Evolutionary conservation across 371 early-diverging fungal genomes (phyloP).

Genomic region (Mortierella sp.): DNA sequence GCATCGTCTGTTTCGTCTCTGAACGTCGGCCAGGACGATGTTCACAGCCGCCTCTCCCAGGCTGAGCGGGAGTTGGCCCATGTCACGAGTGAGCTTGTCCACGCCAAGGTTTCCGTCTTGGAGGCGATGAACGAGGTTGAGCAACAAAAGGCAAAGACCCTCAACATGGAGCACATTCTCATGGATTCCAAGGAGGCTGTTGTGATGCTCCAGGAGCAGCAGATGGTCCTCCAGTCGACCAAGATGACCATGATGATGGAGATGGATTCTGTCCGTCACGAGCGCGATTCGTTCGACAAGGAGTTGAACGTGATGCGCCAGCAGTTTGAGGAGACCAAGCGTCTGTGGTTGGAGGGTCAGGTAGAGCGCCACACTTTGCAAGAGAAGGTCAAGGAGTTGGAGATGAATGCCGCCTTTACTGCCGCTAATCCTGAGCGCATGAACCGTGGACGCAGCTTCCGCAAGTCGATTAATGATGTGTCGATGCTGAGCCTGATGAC

Average conservation of each 20-base stretch:
- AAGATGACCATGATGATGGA: constrained; percentile 56
- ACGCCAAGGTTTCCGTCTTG: constrained; percentile 48
- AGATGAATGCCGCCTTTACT: constrained; percentile 51
- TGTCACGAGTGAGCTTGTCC: constrained; percentile 53
- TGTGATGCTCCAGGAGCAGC: constrained; percentile 49
- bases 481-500: constrained; percentile 44
- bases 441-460: constrained; percentile 40
- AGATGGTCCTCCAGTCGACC: constrained; percentile 35
- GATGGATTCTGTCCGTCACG: constrained; percentile 37
- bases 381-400: constrained; percentile 57
- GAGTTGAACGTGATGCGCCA: constrained; percentile 42
- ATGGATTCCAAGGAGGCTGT: constrained; percentile 58
- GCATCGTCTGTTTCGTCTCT: constrained; percentile 41
- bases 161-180: constrained; percentile 35
- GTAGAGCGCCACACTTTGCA: constrained; percentile 48
- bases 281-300: constrained; percentile 38
- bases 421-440: constrained; percentile 33
- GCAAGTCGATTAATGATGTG: constrained; percentile 51
- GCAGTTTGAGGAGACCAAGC: constrained; percentile 58
- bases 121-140: constrained; percentile 58
- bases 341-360: constrained; percentile 48
- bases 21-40: constrained; percentile 44
- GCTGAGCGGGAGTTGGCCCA: constrained; percentile 56
- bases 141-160: constrained; percentile 44
- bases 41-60: constrained; percentile 20